These are phyloP conservation scores for Boletus subcaerulescens DNA, from an alignment of 768 basidiomycete genomes.

Conservation along the genomic window DNA sequence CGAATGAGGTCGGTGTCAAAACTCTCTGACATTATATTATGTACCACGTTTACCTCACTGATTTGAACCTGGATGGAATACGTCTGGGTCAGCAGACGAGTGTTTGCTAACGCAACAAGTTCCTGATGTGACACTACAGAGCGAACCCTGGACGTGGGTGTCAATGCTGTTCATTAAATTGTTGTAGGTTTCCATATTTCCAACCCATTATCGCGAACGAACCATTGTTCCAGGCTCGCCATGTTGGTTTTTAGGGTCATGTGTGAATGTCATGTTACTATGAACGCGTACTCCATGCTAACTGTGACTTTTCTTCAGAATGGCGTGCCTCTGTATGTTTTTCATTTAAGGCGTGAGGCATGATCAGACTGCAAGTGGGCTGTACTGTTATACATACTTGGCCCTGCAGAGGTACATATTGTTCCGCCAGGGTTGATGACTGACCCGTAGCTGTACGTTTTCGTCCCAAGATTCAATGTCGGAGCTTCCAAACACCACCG, in stretches of 20 bases:
- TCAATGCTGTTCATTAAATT: constrained; percentile 2
- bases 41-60: background rate
- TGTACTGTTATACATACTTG: background rate
- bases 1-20: too few species aligned
- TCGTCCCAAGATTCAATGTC: background rate
- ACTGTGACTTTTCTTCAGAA: background rate
- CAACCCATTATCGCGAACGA: background rate
- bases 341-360: background rate
- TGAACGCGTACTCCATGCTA: too few species aligned
- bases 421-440: background rate
- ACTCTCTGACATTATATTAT: too few species aligned
- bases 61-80: background rate
- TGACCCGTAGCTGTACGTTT: background rate
- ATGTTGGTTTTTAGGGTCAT: background rate
- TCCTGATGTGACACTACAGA: constrained; percentile 1
- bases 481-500: background rate
- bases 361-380: background rate
- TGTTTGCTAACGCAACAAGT: background rate
- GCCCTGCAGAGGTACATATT: background rate
- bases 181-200: background rate
- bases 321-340: background rate
- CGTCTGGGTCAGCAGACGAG: constrained; percentile 2
- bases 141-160: constrained; percentile 3
- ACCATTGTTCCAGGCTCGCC: constrained; percentile 4
- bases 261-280: background rate